Evolutionary conservation across 768 basidiomycete genomes (phyloP).

Genomic region (Leccinellum luteum): DNA sequence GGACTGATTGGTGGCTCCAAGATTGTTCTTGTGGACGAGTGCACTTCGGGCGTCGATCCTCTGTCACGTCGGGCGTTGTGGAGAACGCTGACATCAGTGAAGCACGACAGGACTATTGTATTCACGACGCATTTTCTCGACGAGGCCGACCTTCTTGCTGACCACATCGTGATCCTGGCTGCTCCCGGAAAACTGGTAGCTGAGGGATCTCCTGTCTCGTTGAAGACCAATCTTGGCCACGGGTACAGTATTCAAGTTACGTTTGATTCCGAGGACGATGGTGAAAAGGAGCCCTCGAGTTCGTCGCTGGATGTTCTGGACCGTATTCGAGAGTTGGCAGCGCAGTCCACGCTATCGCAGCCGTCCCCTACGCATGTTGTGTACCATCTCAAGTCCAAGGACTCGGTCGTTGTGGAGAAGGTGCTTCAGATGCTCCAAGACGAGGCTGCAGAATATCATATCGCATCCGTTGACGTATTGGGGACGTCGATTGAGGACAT

Average conservation of each 20-base stretch:
- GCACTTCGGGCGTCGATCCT: conserved; percentile 81
- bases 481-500: conserved; percentile 81
- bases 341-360: conserved; percentile 41
- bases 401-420: conserved; percentile 49
- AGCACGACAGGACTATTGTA: conserved; percentile 63
- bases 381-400: conserved; percentile 63
- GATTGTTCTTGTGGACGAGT: conserved; percentile 63
- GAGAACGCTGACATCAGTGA: conserved; percentile 67
- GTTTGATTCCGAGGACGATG: conserved; percentile 39
- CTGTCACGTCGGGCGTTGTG: conserved; percentile 75
- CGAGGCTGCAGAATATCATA: conserved; percentile 35
- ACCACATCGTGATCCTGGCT: conserved; percentile 71
- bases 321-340: conserved; percentile 43
- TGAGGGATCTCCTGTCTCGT: conserved; percentile 67
- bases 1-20: conserved; percentile 75
- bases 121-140: conserved; percentile 84
- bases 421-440: conserved; percentile 56
- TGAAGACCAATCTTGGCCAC: conserved; percentile 68
- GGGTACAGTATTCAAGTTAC: conserved; percentile 66
- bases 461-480: conserved; percentile 61
- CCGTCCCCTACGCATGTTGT: conserved; percentile 43
- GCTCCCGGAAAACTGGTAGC: conserved; percentile 76
- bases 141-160: conserved; percentile 75
- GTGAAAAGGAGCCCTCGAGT: conserved; percentile 17
- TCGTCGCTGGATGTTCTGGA: conserved; percentile 35